phyloP scores from a whole-genome alignment of 2,329 filamentous ascomycete genomes.

The Botrytis cinerea region DNA sequence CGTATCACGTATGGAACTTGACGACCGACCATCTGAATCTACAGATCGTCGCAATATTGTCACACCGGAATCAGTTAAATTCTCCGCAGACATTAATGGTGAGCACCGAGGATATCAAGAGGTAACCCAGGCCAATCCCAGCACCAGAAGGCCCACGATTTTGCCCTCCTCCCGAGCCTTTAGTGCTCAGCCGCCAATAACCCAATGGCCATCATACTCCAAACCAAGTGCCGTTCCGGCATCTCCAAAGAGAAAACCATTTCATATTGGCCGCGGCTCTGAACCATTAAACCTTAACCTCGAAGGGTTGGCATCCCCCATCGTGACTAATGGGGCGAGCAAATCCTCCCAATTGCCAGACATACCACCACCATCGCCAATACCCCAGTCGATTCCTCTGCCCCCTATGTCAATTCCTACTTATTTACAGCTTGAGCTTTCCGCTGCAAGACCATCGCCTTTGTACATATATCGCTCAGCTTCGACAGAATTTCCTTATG shows the following conservation, averaged over 20 bases:
- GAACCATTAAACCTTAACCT: slow-evolving; percentile 38
- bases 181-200: slow-evolving; percentile 32
- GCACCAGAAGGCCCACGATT: slow-evolving; percentile 33
- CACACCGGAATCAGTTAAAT: slow-evolving; percentile 27
- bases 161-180: slow-evolving; percentile 37
- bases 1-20: slow-evolving; percentile 24
- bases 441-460: slow-evolving; percentile 61
- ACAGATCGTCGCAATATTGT: slow-evolving; percentile 26
- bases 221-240: slow-evolving; percentile 31
- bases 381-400: slow-evolving; percentile 58
- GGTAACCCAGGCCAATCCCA: slow-evolving; percentile 25
- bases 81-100: slow-evolving; percentile 21
- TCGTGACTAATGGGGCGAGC: slow-evolving; percentile 1
- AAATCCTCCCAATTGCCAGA: slow-evolving; percentile 27
- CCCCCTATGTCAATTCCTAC: slow-evolving; percentile 68
- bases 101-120: slow-evolving; percentile 31
- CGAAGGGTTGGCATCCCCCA: slow-evolving; percentile 9
- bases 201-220: slow-evolving; percentile 32
- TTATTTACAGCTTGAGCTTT: slow-evolving; percentile 64
- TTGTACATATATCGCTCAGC: slow-evolving; percentile 65
- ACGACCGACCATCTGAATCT: slow-evolving; percentile 22
- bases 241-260: slow-evolving; percentile 38
- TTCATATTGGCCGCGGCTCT: slow-evolving; percentile 30
- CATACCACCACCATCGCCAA: slow-evolving; percentile 38
- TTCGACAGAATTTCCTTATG: slow-evolving; percentile 69